These are phyloP conservation scores for Solanum sitiens DNA, from an alignment of 257 asterid genomes.

Conservation along the genomic window DNA sequence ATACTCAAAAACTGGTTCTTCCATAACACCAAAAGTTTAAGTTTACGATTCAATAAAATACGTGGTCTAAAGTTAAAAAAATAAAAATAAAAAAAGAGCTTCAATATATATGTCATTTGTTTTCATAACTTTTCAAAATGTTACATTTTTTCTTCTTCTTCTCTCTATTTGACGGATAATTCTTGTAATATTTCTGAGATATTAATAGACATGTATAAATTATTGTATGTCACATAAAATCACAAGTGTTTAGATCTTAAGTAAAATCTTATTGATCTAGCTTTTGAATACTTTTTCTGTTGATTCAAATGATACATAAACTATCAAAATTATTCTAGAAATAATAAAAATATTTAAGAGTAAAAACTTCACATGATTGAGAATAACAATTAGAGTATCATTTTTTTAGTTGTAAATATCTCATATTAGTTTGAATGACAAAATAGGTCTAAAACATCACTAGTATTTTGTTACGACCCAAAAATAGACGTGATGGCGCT, in stretches of 20 bases:
- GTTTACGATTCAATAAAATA: too few relatives aligned
- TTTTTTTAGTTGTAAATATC: neutral
- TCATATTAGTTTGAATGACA: neutral
- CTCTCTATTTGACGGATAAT: neutral
- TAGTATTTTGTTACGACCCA: too few relatives aligned
- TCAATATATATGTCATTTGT: too few relatives aligned
- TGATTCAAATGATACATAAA: neutral
- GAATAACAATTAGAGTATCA: neutral
- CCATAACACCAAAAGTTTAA: neutral
- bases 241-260: neutral
- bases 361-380: neutral
- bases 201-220: neutral
- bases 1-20: too few relatives aligned
- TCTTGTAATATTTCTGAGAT: too few relatives aligned
- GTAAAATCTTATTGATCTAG: neutral
- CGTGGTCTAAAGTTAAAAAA: neutral
- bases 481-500: too few relatives aligned
- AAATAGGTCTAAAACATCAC: neutral
- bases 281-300: neutral
- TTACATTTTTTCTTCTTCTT: neutral
- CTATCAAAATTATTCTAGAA: neutral
- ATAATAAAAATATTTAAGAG: neutral
- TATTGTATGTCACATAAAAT: neutral
- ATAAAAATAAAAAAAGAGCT: neutral
- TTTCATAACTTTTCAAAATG: neutral